Evolutionary conservation across 805 yeast genomes (phyloP), one percentile per base, ranked within the genome.

Genomic region (Saturnispora besseyi): DNA sequence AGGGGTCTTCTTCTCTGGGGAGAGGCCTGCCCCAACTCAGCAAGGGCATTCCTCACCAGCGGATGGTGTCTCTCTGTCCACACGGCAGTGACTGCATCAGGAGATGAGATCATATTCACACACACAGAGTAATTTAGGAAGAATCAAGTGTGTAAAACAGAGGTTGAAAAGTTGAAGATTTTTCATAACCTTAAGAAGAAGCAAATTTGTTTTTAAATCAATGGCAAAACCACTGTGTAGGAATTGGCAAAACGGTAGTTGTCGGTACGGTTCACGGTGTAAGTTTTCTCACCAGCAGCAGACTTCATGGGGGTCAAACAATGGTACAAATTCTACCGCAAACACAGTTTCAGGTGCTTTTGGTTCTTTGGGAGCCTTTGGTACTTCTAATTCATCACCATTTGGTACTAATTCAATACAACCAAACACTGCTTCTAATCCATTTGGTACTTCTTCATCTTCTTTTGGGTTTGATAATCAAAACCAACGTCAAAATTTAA

Each of bases 61-160:
- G 47, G 47, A 37, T 45, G 41, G 33, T 45, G 47, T 28, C 37
- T 34, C 42, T 34, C 31, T 26, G 41, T 45, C 47, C 47, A 45
- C 21, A 45, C 36, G 9, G 31, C 31, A 21, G 28, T 28, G 26
- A 45, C 28, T 8, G 36, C 47, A 13, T 45, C 47, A 13, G 36
- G 41, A 32, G 40, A 31, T 5, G 26, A 29, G 18, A 45, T 37
- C 47, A 45, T 45, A n/a, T 22, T 38, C 26, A 38, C 30, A 22
- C 22, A 36, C 40, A 22, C 21, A 36, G 24, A 36, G 22, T 36
- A 36, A 8, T 36, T 7, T 21, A 41, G 31, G n/a, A 41, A 29
- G 33, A 41, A 41, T 36, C 40, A 36, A 36, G 26, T 18, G 18
- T 36, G 6, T 26, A 26, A 26, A 9, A 18, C 4, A 9, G 21